A percentile compares a stretch with the other conserved stretches of the same genome.
Evolutionary conservation across 148 eudicot genomes (phyloP).

Genomic region (Fagopyrum esculentum): DNA sequence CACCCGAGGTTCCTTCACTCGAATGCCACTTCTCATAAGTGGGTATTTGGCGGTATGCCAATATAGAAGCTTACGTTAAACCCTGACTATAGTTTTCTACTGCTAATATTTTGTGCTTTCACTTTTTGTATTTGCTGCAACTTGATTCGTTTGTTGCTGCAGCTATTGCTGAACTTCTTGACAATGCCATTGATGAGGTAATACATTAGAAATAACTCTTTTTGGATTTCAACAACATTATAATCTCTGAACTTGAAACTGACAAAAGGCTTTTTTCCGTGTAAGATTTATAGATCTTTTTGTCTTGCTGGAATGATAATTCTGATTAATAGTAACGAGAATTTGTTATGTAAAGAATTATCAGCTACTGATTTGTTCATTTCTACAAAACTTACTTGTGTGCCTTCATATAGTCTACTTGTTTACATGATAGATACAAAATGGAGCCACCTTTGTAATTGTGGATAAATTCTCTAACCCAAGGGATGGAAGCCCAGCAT

Average conservation of each 20-base stretch:
- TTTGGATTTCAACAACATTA: too few species aligned
- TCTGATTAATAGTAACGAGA: too few species aligned
- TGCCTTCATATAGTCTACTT: not conserved
- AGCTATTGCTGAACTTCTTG: conserved; percentile 94
- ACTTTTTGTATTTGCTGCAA: not conserved
- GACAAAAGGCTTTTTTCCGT: too few species aligned
- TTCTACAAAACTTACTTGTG: not conserved
- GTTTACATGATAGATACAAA: conserved; percentile 57
- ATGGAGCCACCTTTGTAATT: conserved; percentile 72
- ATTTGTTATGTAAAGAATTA: not conserved
- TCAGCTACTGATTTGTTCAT: not conserved
- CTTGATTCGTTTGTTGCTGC: conserved; percentile 16
- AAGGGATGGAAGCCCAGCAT: conserved; percentile 65
- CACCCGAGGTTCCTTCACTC: conserved; percentile 92
- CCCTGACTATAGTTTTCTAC: not conserved
- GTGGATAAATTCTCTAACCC: conserved; percentile 73
- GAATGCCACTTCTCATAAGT: conserved; percentile 95
- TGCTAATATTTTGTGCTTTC: conserved; percentile 2
- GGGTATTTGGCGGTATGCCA: conserved; percentile 86
- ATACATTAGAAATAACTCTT: not conserved
- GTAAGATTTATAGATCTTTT: too few species aligned
- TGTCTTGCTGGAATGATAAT: too few species aligned
- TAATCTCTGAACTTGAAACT: too few species aligned
- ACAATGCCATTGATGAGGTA: conserved; percentile 97
- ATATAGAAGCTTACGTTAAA: not conserved